These are phyloP conservation scores for Komagataella pastoris DNA, from an alignment of 805 yeast genomes.

Conservation along the genomic window DNA sequence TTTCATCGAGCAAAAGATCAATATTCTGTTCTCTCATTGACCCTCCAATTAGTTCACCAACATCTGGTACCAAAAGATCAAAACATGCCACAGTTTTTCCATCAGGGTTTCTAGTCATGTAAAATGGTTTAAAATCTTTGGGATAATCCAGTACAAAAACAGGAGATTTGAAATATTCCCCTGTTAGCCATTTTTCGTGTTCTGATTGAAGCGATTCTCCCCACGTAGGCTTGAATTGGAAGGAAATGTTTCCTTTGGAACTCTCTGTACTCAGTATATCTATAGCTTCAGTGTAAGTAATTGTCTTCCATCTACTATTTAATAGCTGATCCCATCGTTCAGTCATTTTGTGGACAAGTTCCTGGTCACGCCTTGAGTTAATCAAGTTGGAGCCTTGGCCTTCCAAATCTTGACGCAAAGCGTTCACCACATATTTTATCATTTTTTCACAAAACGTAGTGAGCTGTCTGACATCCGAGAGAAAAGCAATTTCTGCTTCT, in stretches of 20 bases:
- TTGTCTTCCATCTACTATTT: slow-evolving; percentile 42
- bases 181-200: slow-evolving; percentile 87
- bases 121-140: slow-evolving; percentile 65
- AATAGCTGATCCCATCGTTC: slow-evolving; percentile 51
- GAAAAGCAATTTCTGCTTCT: slow-evolving; percentile 77
- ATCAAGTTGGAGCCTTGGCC: slow-evolving; percentile 19
- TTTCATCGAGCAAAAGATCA: slow-evolving; percentile 30
- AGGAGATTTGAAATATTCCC: slow-evolving; percentile 51
- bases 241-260: slow-evolving; percentile 16
- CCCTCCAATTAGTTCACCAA: slow-evolving; percentile 94
- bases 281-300: slow-evolving; percentile 71
- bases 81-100: slow-evolving; percentile 71
- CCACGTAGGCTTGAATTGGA: slow-evolving; percentile 39
- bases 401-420: slow-evolving; percentile 13
- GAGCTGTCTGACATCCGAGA: slow-evolving; percentile 42
- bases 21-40: slow-evolving; percentile 73
- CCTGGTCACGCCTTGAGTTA: slow-evolving; percentile 22
- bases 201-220: slow-evolving; percentile 70
- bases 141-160: slow-evolving; percentile 91
- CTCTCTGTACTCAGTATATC: slow-evolving; percentile 26
- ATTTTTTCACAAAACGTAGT: slow-evolving; percentile 56
- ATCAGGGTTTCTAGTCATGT: slow-evolving; percentile 55
- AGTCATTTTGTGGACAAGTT: slow-evolving; percentile 21
- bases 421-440: slow-evolving; percentile 39
- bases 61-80: slow-evolving; percentile 78